Percentiles rank a stretch among this genome's conserved stretches.
These are phyloP conservation scores for Rosa hybrid DNA, from an alignment of 331 rosid genomes.

Conservation along the genomic window DNA sequence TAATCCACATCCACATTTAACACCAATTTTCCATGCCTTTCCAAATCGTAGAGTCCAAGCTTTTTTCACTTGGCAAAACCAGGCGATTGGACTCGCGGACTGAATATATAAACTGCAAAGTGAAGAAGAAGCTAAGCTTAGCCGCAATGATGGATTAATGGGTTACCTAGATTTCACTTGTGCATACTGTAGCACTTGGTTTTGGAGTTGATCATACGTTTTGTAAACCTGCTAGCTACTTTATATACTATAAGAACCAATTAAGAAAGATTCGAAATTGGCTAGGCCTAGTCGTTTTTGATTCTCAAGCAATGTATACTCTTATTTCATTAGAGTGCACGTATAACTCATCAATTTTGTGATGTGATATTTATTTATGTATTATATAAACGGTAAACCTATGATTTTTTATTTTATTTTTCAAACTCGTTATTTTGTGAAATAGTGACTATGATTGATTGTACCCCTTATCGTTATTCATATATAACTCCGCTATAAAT, in stretches of 20 bases:
- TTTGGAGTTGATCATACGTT: conserved; percentile 4
- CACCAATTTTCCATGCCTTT: neutral
- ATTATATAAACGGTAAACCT: neutral
- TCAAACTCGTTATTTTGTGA: neutral
- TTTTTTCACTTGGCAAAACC: neutral
- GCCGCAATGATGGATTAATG: neutral
- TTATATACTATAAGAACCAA: neutral
- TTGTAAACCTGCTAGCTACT: neutral
- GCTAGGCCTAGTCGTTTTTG: neutral
- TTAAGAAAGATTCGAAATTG: neutral
- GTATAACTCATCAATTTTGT: neutral
- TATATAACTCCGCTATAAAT: too few relatives aligned
- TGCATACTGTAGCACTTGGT: neutral
- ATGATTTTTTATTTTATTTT: too few relatives aligned
- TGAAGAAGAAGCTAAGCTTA: neutral
- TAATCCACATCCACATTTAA: neutral
- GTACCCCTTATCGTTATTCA: neutral
- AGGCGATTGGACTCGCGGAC: neutral
- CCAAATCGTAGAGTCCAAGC: neutral
- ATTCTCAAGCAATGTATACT: neutral
- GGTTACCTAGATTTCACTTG: neutral
- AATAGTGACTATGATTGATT: neutral
- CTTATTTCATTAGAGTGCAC: neutral
- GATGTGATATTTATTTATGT: neutral
- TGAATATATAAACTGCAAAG: neutral